Evolutionary conservation across 2,329 filamentous ascomycete species (phyloP), one percentile per base, ranked within the genome.

Genomic region (Microsporum ferrugineum): DNA sequence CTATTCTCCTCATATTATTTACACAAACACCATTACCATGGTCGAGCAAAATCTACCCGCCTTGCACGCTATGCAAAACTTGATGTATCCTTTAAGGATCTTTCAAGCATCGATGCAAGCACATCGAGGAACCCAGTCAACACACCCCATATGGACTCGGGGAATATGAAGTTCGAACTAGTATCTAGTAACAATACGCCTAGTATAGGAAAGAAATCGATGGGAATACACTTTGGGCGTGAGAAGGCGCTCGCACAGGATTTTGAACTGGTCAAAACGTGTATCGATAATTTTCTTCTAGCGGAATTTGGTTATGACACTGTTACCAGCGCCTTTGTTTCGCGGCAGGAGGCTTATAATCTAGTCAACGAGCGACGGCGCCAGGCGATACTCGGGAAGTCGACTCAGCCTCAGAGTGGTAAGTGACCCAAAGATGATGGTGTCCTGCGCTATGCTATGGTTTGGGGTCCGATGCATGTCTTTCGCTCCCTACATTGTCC

Each of bases 171-270:
- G 8, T 3, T 49, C 27, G n/a, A 23, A 31, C 17, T 14, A 6
- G 14, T 49, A 6, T 7, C 45, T 17, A 7, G 17, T 3, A 49
- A 23, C 5, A 17, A 49, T 7, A 27, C 59, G 69, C 34, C 73
- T 59, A 33, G 41, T 61, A n/a, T 64, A 7, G 53, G 53, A 17
- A 56, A 36, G 53, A 56, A 56, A 33, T 29, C 10, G 12, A 33
- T 17, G 23, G 33, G 53, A 2, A 12, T 56, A 17, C 38, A 12
- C 14, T 17, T 34, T 23, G 23, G n/a, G 29, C 27, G 33, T 3
- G 31, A 34, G 17, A 56, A 56, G 33, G 53, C 53, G 1, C 5
- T 56, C 8, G 29, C 27, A 36, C 5, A 56, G 12, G 53, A 56
- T 10, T 56, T 56, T 4, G 53, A 56, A n/a, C 17, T 56, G 5